A percentile compares a stretch with the other conserved stretches of the same genome.
These are phyloP conservation scores for Rhizopus microsporus DNA, from an alignment of 371 early-diverging fungal species.

Conservation along the genomic window DNA sequence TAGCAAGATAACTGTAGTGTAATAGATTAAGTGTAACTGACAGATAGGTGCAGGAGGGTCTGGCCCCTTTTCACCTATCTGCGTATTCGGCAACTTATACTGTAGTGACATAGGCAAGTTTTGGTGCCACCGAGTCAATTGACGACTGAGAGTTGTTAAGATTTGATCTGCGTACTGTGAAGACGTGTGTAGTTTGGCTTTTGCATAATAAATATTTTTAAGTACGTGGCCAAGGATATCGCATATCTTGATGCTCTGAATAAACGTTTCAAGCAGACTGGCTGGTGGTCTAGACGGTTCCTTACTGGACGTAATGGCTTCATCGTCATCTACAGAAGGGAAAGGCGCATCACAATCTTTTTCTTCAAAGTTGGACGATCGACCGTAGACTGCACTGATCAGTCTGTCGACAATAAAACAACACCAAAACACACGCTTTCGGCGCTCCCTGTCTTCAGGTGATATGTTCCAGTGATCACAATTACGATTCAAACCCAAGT, in stretches of 20 bases:
- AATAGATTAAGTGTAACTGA: slow-evolving; percentile 49
- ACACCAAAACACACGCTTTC: slow-evolving; percentile 55
- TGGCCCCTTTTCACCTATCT: slow-evolving; percentile 23
- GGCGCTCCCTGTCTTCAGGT: slow-evolving; percentile 42
- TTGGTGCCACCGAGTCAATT: slow-evolving; percentile 47
- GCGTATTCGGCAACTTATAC: slow-evolving; percentile 30
- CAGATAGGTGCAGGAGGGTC: slow-evolving; percentile 38
- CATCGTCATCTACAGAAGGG: slow-evolving; percentile 48
- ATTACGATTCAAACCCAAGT: slow-evolving; percentile 48
- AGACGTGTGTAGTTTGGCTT: slow-evolving; percentile 33
- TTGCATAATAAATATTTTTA: slow-evolving; percentile 47
- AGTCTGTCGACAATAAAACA: slow-evolving; percentile 51
- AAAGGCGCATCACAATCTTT: slow-evolving; percentile 50
- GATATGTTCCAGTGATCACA: slow-evolving; percentile 49
- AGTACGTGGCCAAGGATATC: slow-evolving; percentile 50
- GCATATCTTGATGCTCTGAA: slow-evolving; percentile 38
- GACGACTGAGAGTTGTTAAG: slow-evolving; percentile 37
- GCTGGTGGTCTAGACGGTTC: slow-evolving; percentile 17
- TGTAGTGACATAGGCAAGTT: slow-evolving; percentile 44
- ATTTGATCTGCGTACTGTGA: slow-evolving; percentile 35
- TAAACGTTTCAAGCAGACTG: slow-evolving; percentile 35
- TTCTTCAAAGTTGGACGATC: slow-evolving; percentile 46
- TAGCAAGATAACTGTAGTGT: slow-evolving; percentile 43
- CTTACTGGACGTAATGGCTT: slow-evolving; percentile 17
- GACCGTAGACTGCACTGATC: slow-evolving; percentile 43